Conservation (phyloP, 2,329 filamentous ascomycete genomes). For the Hymenoscyphus linearis region DNA sequence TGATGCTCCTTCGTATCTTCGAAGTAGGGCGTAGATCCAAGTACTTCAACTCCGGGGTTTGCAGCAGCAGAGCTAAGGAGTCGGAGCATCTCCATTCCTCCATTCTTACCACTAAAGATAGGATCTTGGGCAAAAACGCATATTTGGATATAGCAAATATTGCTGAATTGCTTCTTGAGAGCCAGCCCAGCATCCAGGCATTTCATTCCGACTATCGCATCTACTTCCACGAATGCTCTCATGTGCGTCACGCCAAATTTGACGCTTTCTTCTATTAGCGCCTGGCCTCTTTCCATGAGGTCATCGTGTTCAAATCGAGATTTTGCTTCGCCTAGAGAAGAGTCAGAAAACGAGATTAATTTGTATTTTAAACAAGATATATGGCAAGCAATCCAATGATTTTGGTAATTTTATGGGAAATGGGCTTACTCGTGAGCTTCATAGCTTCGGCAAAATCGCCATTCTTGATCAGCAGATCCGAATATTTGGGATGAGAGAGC, state of each 20-base stretch:
- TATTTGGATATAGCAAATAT: conserved; percentile 56
- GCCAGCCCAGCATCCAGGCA: conserved; percentile 52
- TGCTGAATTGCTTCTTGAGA: conserved; percentile 49
- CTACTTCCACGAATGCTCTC: conserved; percentile 67
- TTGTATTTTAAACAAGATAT: not conserved
- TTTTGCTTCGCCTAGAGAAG: conserved; percentile 47
- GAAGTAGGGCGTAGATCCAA: conserved; percentile 68
- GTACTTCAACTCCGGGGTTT: conserved; percentile 45
- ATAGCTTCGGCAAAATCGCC: conserved; percentile 65
- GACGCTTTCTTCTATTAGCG: conserved; percentile 61
- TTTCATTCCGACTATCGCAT: conserved; percentile 52
- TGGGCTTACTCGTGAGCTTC: conserved; percentile 40
- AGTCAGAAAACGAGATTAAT: conserved; percentile 13
- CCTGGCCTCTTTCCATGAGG: conserved; percentile 57
- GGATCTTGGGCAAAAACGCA: conserved; percentile 68
- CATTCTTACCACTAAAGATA: conserved; percentile 50
- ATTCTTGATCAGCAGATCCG: conserved; percentile 51
- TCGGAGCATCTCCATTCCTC: conserved; percentile 45
- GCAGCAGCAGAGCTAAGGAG: conserved; percentile 44
- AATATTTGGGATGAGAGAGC: conserved; percentile 52
- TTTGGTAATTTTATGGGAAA: conserved; percentile 5
- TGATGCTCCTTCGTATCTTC: conserved; percentile 43
- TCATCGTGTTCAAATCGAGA: conserved; percentile 55
- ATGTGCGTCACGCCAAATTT: conserved; percentile 61
- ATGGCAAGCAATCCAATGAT: conserved; percentile 1